phyloP scores from a whole-genome alignment of 139 green algal genomes.

The Spirogloea muscicola region DNA sequence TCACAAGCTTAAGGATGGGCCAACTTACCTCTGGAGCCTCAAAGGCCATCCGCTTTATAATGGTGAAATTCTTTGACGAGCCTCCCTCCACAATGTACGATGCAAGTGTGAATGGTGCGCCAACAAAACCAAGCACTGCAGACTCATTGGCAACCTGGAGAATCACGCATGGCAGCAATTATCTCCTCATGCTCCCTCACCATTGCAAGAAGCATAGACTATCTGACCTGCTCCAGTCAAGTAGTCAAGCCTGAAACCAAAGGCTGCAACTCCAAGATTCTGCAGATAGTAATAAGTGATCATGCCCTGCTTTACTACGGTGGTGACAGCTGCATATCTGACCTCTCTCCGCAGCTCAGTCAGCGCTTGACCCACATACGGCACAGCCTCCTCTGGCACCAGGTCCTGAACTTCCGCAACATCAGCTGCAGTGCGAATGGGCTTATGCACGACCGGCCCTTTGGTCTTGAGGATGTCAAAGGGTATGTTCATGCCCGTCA shows the following conservation, averaged over 20 bases:
- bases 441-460: conserved; percentile 64
- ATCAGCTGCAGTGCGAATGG: conserved; percentile 56
- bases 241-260: too few relatives aligned
- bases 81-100: conserved; percentile 93
- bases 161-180: too few relatives aligned
- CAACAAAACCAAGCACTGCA: conserved; percentile 90
- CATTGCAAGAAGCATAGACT: too few relatives aligned
- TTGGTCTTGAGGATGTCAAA: conserved; percentile 78
- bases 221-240: too few relatives aligned
- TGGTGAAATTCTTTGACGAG: conserved; percentile 81
- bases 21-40: conserved; percentile 42
- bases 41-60: conserved; percentile 81
- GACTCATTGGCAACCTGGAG: conserved; percentile 60
- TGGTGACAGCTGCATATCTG: neutral
- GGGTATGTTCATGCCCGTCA: conserved; percentile 68
- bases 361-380: conserved; percentile 45
- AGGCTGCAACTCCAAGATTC: too few relatives aligned
- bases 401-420: conserved; percentile 67
- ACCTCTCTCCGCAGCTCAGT: conserved; percentile 33
- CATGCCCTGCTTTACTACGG: too few relatives aligned
- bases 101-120: conserved; percentile 87
- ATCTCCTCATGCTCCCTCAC: too few relatives aligned
- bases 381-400: conserved; percentile 26
- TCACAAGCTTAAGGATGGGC: neutral
- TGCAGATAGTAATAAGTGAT: too few relatives aligned